phyloP scores from a whole-genome alignment of 345 rosid species.

The Cardamine chenopodiifolia region DNA sequence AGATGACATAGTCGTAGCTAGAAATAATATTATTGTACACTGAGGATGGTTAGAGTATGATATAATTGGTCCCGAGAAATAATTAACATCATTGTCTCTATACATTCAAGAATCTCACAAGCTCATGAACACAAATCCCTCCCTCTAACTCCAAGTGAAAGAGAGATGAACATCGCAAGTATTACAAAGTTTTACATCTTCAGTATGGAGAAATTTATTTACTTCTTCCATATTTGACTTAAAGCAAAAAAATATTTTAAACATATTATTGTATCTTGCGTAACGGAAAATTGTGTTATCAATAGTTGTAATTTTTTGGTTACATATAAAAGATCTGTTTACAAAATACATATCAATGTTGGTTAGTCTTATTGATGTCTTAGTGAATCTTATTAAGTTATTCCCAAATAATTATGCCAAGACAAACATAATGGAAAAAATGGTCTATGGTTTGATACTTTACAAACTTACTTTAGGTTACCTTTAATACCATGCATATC shows the following conservation, averaged over 20 bases:
- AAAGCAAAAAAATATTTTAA: too few relatives aligned
- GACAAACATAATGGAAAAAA: not conserved
- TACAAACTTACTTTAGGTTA: not conserved
- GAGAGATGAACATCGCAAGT: not conserved
- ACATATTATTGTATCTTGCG: too few relatives aligned
- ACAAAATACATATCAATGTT: not conserved
- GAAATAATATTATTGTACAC: conserved; percentile 2
- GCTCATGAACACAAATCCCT: conserved; percentile 26
- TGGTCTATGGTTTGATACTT: not conserved
- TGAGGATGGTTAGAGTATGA: conserved; percentile 24
- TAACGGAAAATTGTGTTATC: not conserved
- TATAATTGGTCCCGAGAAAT: conserved; percentile 15
- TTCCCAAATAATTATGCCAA: not conserved
- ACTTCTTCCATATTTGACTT: not conserved
- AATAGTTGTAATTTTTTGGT: not conserved
- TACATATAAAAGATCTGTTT: not conserved
- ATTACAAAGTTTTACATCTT: not conserved
- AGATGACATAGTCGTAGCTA: conserved; percentile 21
- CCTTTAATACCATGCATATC: not conserved
- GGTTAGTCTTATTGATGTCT: not conserved
- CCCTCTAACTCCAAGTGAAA: not conserved
- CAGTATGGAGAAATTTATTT: not conserved
- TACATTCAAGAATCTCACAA: conserved; percentile 33
- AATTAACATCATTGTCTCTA: conserved; percentile 19
- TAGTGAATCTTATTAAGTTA: not conserved